Percentiles rank a stretch among this genome's conserved stretches.
Conservation (phyloP, 2,329 filamentous ascomycete species). For the Mollisiaceae sp. region DNA sequence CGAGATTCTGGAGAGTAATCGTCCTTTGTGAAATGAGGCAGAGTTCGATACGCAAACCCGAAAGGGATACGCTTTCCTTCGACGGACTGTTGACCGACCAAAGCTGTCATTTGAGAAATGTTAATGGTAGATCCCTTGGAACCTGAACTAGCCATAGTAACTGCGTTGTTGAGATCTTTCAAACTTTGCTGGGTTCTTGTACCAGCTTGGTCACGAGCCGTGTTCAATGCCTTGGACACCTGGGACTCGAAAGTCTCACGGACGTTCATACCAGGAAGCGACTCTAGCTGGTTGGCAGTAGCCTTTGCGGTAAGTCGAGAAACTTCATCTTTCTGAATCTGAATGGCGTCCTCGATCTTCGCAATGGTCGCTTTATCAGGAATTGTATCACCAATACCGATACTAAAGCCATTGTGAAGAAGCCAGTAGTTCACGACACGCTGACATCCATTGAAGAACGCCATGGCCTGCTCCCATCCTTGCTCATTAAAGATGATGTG, state of each 20-base stretch:
- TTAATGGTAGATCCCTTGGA: slow-evolving; percentile 99
- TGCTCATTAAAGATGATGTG: slow-evolving; percentile 97
- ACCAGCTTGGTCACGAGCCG: slow-evolving; percentile 95
- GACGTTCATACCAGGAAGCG: slow-evolving; percentile 97
- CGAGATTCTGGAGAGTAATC: slow-evolving; percentile 97
- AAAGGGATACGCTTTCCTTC: slow-evolving; percentile 99
- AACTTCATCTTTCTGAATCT: slow-evolving; percentile 81
- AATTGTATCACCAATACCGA: slow-evolving; percentile 97
- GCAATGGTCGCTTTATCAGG: slow-evolving; percentile 85
- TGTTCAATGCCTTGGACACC: slow-evolving; percentile 92
- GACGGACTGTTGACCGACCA: slow-evolving; percentile 97
- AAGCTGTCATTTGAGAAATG: slow-evolving; percentile 98
- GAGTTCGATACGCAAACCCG: slow-evolving; percentile 96
- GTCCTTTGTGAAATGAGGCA: slow-evolving; percentile 98
- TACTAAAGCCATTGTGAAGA: slow-evolving; percentile 93
- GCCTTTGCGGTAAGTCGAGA: slow-evolving; percentile 76
- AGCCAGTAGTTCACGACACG: slow-evolving; percentile 97
- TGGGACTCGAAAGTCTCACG: slow-evolving; percentile 98
- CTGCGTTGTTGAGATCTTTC: slow-evolving; percentile 95
- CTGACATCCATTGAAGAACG: slow-evolving; percentile 95
- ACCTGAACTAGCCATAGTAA: slow-evolving; percentile 93
- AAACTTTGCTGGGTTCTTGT: slow-evolving; percentile 88
- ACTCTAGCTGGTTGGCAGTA: slow-evolving; percentile 85
- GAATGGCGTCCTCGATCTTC: slow-evolving; percentile 82
- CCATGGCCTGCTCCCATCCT: slow-evolving; percentile 82